Base-by-base conservation (phyloP, 352 stramenopile species). In the Globisporangium polare region DNA sequence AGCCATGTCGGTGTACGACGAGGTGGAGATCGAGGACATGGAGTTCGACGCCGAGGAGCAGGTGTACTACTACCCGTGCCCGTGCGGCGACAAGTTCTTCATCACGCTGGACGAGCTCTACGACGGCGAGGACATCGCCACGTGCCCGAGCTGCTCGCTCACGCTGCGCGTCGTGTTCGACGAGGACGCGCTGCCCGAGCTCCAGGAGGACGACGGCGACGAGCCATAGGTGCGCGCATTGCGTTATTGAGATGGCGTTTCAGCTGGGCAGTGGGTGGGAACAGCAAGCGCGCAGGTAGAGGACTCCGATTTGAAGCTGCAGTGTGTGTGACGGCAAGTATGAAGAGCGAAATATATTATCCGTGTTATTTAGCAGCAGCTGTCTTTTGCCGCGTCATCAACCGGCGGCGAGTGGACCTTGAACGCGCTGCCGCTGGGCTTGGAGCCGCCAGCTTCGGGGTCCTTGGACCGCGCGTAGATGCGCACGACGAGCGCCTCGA, bases 1-100 rank as follows among this genome's bases (percentile, higher is more conserved):
- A 26, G 57, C 43, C 22, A 95, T 96, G 84, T 88, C 86, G 39
- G 80, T 99, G 58, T 99, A 99, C 77, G 97, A 99, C 79, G 97
- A 99, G 76, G 92, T 99, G 37, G 93, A 98, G 83, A 97, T 99
- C 67, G 94, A 98, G 75, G 96, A 99, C 73, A 99, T 99, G 92
- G 88, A 93, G 55, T 99, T 94, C 77, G 85, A 99, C 67, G 83
- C 80, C n/a, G 78, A 92, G 6, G 92, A 96, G 60, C 80, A 96
- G 65, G 83, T 92, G 53, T 99, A 98, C 71, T 97, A 94, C 62
- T 99, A 99, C 69, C 95, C 92, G 27, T 99, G 97, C 78, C 97
- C 97, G 6, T 99, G 97, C 69, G 97, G 97, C 20, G 97, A 99
- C 70, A 89, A 87, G 58, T 96, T 96, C 68, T 90, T 83, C 68